Evolutionary conservation across 331 rosid genomes (phyloP).

Genomic region (Quercus tomentella): DNA sequence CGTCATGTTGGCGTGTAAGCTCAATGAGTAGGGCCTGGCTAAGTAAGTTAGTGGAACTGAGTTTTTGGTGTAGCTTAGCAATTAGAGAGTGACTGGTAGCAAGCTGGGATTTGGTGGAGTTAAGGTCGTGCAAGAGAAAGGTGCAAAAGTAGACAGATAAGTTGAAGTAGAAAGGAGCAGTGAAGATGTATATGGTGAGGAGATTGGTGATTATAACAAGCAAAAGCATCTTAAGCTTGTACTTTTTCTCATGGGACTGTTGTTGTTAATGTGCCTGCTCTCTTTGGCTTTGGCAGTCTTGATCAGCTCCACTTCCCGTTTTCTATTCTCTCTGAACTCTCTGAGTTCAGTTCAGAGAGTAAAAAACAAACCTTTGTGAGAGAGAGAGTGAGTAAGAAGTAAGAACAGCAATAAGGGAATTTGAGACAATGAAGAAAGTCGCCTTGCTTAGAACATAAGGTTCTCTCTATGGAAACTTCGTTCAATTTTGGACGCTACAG

Average conservation of each 20-base stretch:
- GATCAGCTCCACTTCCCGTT: constrained; percentile 34
- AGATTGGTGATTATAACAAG: constrained; percentile 35
- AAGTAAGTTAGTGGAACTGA: constrained; percentile 41
- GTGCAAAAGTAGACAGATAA: neutral
- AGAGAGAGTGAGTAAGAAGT: no score
- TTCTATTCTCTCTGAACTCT: neutral
- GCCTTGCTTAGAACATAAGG: no score
- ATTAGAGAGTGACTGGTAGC: constrained; percentile 27
- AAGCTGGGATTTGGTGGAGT: constrained; percentile 38
- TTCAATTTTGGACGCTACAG: no score
- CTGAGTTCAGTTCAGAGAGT: no score
- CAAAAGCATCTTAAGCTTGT: constrained; percentile 26
- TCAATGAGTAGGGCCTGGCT: constrained; percentile 44
- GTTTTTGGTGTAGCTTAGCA: constrained; percentile 34
- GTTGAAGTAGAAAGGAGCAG: constrained; percentile 27
- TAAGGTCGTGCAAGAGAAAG: constrained; percentile 32
- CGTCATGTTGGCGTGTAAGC: constrained; percentile 33
- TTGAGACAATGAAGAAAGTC: no score
- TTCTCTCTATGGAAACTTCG: no score
- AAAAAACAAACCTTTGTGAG: no score
- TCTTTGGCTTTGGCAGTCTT: constrained; percentile 18
- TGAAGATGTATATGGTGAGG: constrained; percentile 37
- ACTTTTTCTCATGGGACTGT: constrained; percentile 2
- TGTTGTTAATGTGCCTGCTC: constrained; percentile 13
- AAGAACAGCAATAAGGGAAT: no score